Conservation (phyloP, 768 basidiomycete genomes). For the Termitomyces sp. region DNA sequence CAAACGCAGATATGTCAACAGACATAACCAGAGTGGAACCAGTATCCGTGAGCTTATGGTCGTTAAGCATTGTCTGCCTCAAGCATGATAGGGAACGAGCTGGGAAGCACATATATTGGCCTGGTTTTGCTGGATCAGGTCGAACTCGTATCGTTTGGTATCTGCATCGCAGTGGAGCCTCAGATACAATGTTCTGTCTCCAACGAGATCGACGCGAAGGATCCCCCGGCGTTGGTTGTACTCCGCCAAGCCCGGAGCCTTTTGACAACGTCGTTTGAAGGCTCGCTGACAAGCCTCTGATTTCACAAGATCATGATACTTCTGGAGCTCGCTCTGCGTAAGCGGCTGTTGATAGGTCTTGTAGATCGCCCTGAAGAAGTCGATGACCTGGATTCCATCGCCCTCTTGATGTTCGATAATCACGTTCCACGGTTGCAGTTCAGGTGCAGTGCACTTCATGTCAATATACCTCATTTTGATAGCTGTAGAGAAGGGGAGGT, state of each 20-base stretch:
- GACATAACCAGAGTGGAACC: too few species aligned
- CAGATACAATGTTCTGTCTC: conserved; percentile 47
- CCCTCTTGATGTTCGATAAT: conserved; percentile 33
- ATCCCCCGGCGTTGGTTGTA: conserved; percentile 42
- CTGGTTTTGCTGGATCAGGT: neutral
- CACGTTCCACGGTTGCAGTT: conserved; percentile 34
- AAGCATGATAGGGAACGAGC: neutral
- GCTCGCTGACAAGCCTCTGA: conserved; percentile 30
- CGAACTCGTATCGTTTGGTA: conserved; percentile 1
- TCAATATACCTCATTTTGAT: conserved; percentile 25
- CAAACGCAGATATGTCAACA: too few species aligned
- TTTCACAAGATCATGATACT: conserved; percentile 19
- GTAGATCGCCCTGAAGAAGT: conserved; percentile 56
- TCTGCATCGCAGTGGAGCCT: conserved; percentile 28
- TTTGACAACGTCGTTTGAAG: conserved; percentile 42
- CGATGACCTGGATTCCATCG: conserved; percentile 41
- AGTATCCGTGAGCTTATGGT: too few species aligned
- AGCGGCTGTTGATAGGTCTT: conserved; percentile 40
- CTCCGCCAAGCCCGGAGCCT: conserved; percentile 33
- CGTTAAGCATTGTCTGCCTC: neutral
- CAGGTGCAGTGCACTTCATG: conserved; percentile 36
- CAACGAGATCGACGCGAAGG: conserved; percentile 50
- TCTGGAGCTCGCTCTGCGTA: conserved; percentile 34
- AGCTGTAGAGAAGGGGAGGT: conserved; percentile 21
- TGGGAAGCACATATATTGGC: neutral